Conservation (phyloP, 768 basidiomycete species). For the Panaeolus cyanescens region DNA sequence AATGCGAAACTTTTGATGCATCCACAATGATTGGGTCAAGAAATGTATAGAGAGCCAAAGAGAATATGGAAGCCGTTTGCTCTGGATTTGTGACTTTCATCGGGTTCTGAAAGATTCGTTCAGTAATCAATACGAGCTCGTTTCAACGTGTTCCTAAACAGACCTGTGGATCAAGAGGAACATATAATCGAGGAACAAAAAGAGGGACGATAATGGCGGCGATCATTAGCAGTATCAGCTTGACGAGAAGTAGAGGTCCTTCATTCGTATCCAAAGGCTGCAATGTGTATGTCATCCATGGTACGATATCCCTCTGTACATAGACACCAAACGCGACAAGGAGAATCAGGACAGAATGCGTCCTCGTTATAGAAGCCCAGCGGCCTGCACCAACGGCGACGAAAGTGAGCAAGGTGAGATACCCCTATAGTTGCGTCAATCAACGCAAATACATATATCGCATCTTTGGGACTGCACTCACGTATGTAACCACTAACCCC, state of each 20-base stretch:
- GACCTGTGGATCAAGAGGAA: conserved; percentile 55
- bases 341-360: conserved; percentile 29
- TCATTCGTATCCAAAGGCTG: conserved; percentile 45
- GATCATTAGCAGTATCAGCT: conserved; percentile 43
- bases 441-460: conserved; percentile 16
- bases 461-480: not conserved
- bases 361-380: conserved; percentile 25
- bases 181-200: conserved; percentile 51
- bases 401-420: conserved; percentile 42
- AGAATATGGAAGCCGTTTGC: conserved; percentile 52
- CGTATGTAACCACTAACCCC: not conserved
- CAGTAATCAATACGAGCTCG: not conserved
- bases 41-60: conserved; percentile 48
- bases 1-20: conserved; percentile 43
- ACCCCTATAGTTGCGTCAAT: conserved; percentile 15
- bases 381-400: conserved; percentile 34
- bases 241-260: conserved; percentile 49
- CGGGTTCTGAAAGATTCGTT: conserved; percentile 33
- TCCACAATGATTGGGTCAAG: conserved; percentile 51
- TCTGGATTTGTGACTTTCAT: conserved; percentile 40
- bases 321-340: conserved; percentile 43
- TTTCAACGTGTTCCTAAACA: not conserved
- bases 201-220: conserved; percentile 53
- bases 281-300: conserved; percentile 51
- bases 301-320: conserved; percentile 57